Evolutionary conservation across 2,329 filamentous ascomycete genomes (phyloP).

Genomic region (Ophiostoma himal-ulmi): DNA sequence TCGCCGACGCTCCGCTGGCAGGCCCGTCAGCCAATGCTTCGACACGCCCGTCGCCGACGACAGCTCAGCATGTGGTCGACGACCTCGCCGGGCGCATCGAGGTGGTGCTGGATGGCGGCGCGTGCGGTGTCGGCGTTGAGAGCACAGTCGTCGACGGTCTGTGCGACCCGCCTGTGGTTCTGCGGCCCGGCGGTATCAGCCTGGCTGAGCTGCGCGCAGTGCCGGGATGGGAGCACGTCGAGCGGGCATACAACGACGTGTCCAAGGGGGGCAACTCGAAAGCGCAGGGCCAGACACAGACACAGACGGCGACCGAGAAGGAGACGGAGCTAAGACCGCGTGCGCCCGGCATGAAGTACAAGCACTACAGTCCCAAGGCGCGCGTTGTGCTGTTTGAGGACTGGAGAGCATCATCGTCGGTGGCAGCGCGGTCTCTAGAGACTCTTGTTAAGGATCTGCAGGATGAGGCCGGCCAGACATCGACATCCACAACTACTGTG

Average conservation of each 20-base stretch:
- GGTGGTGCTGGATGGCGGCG: constrained; percentile 81
- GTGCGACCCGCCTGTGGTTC: constrained; percentile 69
- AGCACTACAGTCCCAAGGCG: constrained; percentile 91
- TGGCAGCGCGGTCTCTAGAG: constrained; percentile 30
- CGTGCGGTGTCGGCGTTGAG: constrained; percentile 84
- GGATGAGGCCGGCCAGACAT: constrained; percentile 6
- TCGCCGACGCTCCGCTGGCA: constrained; percentile 72
- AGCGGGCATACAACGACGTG: constrained; percentile 72
- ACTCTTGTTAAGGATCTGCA: constrained; percentile 26
- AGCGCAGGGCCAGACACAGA: not conserved
- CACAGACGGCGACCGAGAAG: not conserved
- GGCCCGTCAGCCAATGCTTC: constrained; percentile 93
- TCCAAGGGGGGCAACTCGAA: constrained; percentile 54
- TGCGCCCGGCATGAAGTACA: constrained; percentile 98
- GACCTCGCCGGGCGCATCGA: constrained; percentile 79
- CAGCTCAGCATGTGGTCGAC: constrained; percentile 83
- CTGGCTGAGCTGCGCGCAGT: constrained; percentile 70
- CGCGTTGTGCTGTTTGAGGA: constrained; percentile 75
- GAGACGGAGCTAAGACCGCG: constrained; percentile 47
- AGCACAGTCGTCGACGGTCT: constrained; percentile 95
- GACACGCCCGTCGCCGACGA: constrained; percentile 86
- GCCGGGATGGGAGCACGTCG: constrained; percentile 73
- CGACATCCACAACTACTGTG: constrained; percentile 28
- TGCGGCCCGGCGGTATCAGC: constrained; percentile 81
- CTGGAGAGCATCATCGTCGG: constrained; percentile 34